Evolutionary conservation across 805 yeast genomes (phyloP), one percentile per base, ranked within the genome.

Genomic region (Saturnispora saitoi): DNA sequence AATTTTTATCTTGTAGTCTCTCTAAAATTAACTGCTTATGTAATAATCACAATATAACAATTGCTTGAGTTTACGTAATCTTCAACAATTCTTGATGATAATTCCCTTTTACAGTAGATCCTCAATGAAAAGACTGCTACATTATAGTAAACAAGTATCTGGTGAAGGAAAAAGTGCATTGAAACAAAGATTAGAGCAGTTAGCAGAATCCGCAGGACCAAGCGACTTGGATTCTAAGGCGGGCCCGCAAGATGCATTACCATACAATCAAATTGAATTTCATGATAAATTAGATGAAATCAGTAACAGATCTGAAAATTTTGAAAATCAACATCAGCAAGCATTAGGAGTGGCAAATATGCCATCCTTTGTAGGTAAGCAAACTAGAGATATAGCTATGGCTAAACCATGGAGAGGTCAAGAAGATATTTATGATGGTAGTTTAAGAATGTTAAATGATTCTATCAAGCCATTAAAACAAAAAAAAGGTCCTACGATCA

Each of bases 331-430:
- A 29, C 57, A 73, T 52, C 77, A 73, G 47, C 58, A 58, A 11
- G 68, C 68, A 9, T 63, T 78, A 5, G 71, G 71, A 6, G 58
- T 63, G 4, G 56, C 72, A 5, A 70, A 67, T 42, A 50, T 78
- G 15, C 80, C 83, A 0, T 39, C 51, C 0, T 67, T 65, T 53
- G 77, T 78, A 0, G 66, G 69, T 15, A 71, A 70, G 45, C 73
- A 70, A 11, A 55, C 73, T 1, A 61, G 66, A 42, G 79, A 76
- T 2, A 62, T 71, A 9, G 87, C 87, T 2, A 57, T 66, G 49
- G 56, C 77, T 0, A 53, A 52, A 22, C 82, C 83, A 0, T 82
- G 89, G 89, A 67, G 65, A 0, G 89, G 89, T 0, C 58, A 65
- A 4, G 86, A 81, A 52, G 48, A 62, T 3, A 58, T 58, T 1